These are phyloP conservation scores for Daldinia vernicosa DNA, from an alignment of 495 filamentous ascomycete species.

Conservation along the genomic window DNA sequence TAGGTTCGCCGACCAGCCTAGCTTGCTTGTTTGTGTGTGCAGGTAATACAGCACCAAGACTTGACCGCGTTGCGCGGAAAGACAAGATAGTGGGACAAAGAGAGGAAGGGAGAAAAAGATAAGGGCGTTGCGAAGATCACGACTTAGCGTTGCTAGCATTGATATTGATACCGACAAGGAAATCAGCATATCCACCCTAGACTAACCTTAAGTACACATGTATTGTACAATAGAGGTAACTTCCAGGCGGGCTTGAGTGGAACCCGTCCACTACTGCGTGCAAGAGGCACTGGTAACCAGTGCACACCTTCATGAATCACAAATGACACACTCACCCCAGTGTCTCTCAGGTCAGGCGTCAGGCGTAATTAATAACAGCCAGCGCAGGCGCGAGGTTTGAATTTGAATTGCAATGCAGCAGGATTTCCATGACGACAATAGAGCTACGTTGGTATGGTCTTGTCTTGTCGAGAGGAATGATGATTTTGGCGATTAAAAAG, in stretches of 20 bases:
- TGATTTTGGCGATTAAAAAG: background rate
- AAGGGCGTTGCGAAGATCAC: slow-evolving; percentile 20
- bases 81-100: slow-evolving; percentile 19
- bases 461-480: background rate
- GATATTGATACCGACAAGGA: slow-evolving; percentile 16
- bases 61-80: slow-evolving; percentile 28
- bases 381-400: background rate
- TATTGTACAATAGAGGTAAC: background rate
- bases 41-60: slow-evolving; percentile 21
- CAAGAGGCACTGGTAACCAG: slow-evolving; percentile 18
- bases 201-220: slow-evolving; percentile 4
- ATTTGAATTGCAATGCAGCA: slow-evolving; percentile 4
- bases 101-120: slow-evolving; percentile 18
- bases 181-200: slow-evolving; percentile 18
- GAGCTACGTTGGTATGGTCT: background rate
- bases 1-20: slow-evolving; percentile 13
- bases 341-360: slow-evolving; percentile 4
- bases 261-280: slow-evolving; percentile 28
- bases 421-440: slow-evolving; percentile 22
- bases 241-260: slow-evolving; percentile 20
- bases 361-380: slow-evolving; percentile 7
- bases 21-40: slow-evolving; percentile 18
- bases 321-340: slow-evolving; percentile 33
- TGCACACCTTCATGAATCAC: slow-evolving; percentile 36
- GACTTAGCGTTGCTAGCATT: slow-evolving; percentile 35